Evolutionary conservation across 257 asterid species (phyloP), one percentile per base, ranked within the genome.

Genomic region (Avicennia marina): DNA sequence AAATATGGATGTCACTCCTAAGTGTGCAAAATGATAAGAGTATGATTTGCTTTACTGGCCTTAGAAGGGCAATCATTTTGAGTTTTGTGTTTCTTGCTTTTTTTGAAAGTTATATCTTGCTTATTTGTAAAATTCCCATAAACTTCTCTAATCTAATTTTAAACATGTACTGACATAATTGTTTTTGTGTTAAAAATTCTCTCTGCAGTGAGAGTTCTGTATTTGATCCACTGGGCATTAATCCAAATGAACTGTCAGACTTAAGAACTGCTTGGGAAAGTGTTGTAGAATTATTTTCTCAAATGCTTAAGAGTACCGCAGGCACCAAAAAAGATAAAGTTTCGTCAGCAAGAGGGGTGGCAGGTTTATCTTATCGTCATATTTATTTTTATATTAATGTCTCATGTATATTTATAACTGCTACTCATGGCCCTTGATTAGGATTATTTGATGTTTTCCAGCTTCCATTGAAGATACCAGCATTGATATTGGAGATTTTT

Each of bases 381-480:
- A 32, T 51, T 38, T 34, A 34, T 49, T 33, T 34, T 6, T 12
- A 32, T 31, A 13, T 31, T 8, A 31, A 50, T 9, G 58, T 58
- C 52, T 52, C 62, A 63, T 45, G 22, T 66, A 15, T 47, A 63
- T 61, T 54, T 72, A 70, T 69, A 58, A 71, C 59, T 67, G 38
- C 65, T 69, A 64, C 75, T 67, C 67, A 58, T 75, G 71, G 71
- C 78, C 80, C 77, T 73, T 78, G 67, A 70, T 82, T 80, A 77
- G 79, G 72, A 56, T 76, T 74, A 58, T 75, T 79, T 74, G 68
- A 66, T 68, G 61, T 76, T 79, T 71, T 72, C 75, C 95, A 91
- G 98, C 97, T 83, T 95, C 95, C 43, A 91, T 91, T 52, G 98
- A 91, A 81, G 97, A 91, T 64, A 88, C 98, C 44, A 81, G 94